phyloP scores from a whole-genome alignment of 768 basidiomycete species.

The Amanita pseudoporphyria region DNA sequence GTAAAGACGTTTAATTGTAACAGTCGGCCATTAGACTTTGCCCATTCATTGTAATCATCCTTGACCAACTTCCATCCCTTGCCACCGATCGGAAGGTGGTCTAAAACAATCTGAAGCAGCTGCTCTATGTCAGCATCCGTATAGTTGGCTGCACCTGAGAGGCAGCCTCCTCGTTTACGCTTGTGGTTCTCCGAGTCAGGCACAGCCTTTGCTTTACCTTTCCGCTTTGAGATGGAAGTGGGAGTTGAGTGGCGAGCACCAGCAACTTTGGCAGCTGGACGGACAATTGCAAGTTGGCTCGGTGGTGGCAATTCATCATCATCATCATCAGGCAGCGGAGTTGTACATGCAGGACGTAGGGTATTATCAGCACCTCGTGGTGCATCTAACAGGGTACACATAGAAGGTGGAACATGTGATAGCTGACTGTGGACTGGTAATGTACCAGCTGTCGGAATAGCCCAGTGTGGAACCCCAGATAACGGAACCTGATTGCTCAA shows the following conservation, averaged over 20 bases:
- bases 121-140: constrained; percentile 8
- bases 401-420: constrained; percentile 1
- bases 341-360: not conserved
- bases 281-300: not conserved
- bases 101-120: constrained; percentile 12
- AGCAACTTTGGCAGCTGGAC: not conserved
- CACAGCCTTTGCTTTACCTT: constrained; percentile 5
- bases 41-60: constrained; percentile 13
- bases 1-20: no score
- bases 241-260: constrained; percentile 2
- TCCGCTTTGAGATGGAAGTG: constrained; percentile 1
- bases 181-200: constrained; percentile 1
- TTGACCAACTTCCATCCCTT: no score
- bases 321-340: constrained; percentile 1
- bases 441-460: not conserved
- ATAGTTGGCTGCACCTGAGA: constrained; percentile 14
- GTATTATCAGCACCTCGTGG: not conserved
- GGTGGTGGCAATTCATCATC: not conserved
- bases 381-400: not conserved
- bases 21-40: constrained; percentile 8
- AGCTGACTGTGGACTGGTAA: not conserved
- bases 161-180: constrained; percentile 7
- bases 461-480: no score
- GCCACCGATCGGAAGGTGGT: constrained; percentile 14
- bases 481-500: no score